Conservation (phyloP, 1,139 yeast species). For the Wickerhamomyces sp. region DNA sequence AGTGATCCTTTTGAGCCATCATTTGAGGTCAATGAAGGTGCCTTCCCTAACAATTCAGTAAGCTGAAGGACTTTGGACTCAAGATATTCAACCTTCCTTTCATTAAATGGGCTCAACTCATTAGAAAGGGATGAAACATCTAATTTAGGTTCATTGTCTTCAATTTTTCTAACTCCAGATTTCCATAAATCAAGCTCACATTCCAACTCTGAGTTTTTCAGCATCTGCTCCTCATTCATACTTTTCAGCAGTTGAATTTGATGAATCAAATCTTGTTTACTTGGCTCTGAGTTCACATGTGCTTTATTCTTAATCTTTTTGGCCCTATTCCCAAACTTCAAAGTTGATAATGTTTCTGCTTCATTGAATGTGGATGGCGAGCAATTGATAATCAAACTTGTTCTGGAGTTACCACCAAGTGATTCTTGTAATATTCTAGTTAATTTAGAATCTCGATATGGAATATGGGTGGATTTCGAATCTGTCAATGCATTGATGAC, state of each 20-base stretch:
- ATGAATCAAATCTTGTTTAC: constrained; percentile 50
- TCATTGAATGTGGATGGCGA: constrained; percentile 64
- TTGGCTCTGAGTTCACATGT: constrained; percentile 64
- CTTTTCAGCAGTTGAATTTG: constrained; percentile 46
- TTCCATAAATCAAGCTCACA: constrained; percentile 46
- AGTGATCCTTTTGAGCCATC: constrained; percentile 9
- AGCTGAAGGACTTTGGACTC: constrained; percentile 14
- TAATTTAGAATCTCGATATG: constrained; percentile 79
- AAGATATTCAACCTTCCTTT: constrained; percentile 7
- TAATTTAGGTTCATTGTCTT: neutral
- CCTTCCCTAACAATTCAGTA: constrained; percentile 10
- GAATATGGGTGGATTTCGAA: constrained; percentile 59
- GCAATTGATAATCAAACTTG: constrained; percentile 74
- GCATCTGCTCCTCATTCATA: constrained; percentile 40
- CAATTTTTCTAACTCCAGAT: constrained; percentile 30
- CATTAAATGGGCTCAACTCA: neutral
- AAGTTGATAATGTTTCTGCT: constrained; percentile 68
- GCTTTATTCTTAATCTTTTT: constrained; percentile 67
- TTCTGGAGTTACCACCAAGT: constrained; percentile 82
- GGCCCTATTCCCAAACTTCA: constrained; percentile 79
- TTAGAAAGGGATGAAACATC: neutral
- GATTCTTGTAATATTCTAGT: constrained; percentile 83
- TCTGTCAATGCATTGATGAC: constrained; percentile 80
- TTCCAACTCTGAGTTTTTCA: constrained; percentile 46
- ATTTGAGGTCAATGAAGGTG: constrained; percentile 2